Evolutionary conservation across 495 filamentous ascomycete species (phyloP).

Genomic region (Penicillium robsamsonii): DNA sequence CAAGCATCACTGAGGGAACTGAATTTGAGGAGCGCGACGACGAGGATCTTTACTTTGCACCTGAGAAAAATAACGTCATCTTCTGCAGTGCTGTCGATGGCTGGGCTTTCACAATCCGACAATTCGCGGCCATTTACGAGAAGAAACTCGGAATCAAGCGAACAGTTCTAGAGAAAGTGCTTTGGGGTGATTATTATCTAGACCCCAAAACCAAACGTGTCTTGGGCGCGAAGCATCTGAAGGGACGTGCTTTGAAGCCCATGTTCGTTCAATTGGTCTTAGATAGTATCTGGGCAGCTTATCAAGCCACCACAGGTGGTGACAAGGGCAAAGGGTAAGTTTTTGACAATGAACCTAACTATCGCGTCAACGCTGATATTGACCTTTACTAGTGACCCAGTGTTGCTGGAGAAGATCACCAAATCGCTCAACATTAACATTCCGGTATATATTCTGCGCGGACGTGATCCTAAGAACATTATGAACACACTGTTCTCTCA

Average conservation of each 20-base stretch:
- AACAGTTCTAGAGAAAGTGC: slow-evolving; percentile 83
- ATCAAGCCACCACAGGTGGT: slow-evolving; percentile 82
- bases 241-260: slow-evolving; percentile 84
- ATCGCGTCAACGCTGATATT: slow-evolving; percentile 27
- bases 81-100: slow-evolving; percentile 97
- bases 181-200: slow-evolving; percentile 97
- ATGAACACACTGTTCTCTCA: slow-evolving; percentile 81
- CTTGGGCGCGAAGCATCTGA: slow-evolving; percentile 86
- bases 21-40: slow-evolving; percentile 92
- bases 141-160: slow-evolving; percentile 96
- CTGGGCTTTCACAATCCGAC: slow-evolving; percentile 94
- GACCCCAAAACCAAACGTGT: slow-evolving; percentile 97
- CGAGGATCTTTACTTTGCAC: slow-evolving; percentile 96
- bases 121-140: slow-evolving; percentile 92
- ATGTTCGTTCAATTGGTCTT: slow-evolving; percentile 98
- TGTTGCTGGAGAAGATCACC: slow-evolving; percentile 87
- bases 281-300: slow-evolving; percentile 96
- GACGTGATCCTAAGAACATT: slow-evolving; percentile 77
- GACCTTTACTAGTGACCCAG: slow-evolving; percentile 60
- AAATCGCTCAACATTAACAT: slow-evolving; percentile 84
- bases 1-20: slow-evolving; percentile 34
- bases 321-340: slow-evolving; percentile 77
- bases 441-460: slow-evolving; percentile 78
- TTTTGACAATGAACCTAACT: slow-evolving; percentile 4
- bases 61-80: slow-evolving; percentile 98